Base-by-base conservation (phyloP, 2,329 filamentous ascomycete genomes). In the Teratosphaeria nubilosa region DNA sequence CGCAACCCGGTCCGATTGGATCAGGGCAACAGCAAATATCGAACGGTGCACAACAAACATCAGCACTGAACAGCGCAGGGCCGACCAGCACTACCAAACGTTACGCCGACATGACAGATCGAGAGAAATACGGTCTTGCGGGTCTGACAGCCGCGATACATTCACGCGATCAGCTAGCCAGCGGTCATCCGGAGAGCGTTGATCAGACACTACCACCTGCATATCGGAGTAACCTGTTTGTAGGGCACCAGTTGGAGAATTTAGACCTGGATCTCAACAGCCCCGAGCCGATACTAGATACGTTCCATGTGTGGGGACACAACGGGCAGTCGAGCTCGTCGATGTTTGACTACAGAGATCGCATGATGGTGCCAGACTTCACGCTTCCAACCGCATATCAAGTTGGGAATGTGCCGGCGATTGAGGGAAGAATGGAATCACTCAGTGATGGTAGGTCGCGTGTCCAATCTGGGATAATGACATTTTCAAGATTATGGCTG, bases 221-320 rank as follows among this genome's bases (percentile, higher is more conserved):
- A n/a, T 61, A 63, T 60, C 64, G 64, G 20, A 68, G 64, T 24
- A 68, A 68, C 22, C 74, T 86, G 56, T 80, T 83, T 30, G 76
- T 84, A 62, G 85, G 85, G 14, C 82, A 86, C 68, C 84, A 87
- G 68, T 70, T 86, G 60, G 84, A 81, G 67, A 80, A 80, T 7
- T 72, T 87, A 24, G 85, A 84, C 27, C 74, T 87, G 63, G 83
- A 87, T 68, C 73, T 87, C 58, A 85, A 85, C 58, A 67, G 60
- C 32, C 53, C 65, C 4, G 70, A 73, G 20, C 83, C 83, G 30
- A 71, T 87, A 51, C 81, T 84, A 67, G 79, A 81, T n/a, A 83
- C 80, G 1, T 87, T 86, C 68, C 53, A 55, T 25, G 37, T 55
- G 5, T 55, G 24, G 25, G 34, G 53, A 22, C 82, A 82, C 3